Conservation (phyloP, 148 eudicot species). For the Chenopodium quinoa region DNA sequence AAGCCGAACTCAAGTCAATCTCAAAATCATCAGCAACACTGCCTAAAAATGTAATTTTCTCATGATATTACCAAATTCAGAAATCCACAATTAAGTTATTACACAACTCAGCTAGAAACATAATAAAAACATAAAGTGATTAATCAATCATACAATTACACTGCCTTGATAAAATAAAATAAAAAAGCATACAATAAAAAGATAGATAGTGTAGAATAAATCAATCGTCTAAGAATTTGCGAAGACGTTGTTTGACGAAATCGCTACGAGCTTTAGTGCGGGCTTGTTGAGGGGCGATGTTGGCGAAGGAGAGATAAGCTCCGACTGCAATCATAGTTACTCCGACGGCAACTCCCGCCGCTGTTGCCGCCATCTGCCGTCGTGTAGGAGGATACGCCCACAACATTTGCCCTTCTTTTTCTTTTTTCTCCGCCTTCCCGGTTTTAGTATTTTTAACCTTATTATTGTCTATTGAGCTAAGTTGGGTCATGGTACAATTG, state of each 20-base stretch:
- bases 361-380: slow-evolving; percentile 47
- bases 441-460: no score
- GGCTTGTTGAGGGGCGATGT: slow-evolving; percentile 71
- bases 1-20: no score
- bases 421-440: not conserved
- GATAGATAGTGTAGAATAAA: not conserved
- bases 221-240: slow-evolving; percentile 46
- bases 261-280: slow-evolving; percentile 65
- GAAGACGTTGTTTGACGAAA: slow-evolving; percentile 56
- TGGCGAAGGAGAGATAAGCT: slow-evolving; percentile 57
- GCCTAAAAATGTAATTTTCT: not conserved
- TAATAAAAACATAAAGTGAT: not conserved
- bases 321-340: slow-evolving; percentile 46
- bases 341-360: slow-evolving; percentile 42
- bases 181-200: not conserved
- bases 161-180: not conserved
- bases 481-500: no score
- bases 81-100: not conserved
- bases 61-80: not conserved
- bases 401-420: slow-evolving; percentile 29
- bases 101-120: not conserved
- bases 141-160: no score
- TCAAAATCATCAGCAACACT: not conserved
- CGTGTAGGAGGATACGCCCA: slow-evolving; percentile 64
- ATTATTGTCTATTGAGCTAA: not conserved